phyloP scores from a whole-genome alignment of 2,329 filamentous ascomycete genomes.

The Sclerotinia subarctica region DNA sequence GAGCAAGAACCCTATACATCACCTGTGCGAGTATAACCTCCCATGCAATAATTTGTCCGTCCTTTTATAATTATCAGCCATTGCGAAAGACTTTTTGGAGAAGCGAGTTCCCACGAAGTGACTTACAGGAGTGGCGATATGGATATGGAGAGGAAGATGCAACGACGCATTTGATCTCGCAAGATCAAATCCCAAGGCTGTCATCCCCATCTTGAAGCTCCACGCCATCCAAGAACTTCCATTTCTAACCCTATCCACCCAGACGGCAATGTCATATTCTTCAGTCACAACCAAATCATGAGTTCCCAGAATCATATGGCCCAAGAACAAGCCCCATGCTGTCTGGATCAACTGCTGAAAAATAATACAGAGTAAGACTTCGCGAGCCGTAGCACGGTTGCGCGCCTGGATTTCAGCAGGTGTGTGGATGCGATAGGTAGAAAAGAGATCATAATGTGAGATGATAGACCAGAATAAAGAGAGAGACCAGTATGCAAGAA shows the following conservation, averaged over 20 bases:
- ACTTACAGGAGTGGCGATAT: constrained; percentile 3
- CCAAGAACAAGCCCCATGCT: not conserved
- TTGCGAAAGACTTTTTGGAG: not conserved
- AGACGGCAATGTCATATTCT: constrained; percentile 9
- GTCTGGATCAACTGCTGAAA: not conserved
- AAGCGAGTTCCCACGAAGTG: not conserved
- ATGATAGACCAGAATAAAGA: not conserved
- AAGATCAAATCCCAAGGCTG: not conserved
- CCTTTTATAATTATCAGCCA: not conserved
- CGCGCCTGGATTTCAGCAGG: constrained; percentile 82
- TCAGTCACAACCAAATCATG: constrained; percentile 9
- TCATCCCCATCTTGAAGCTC: not conserved
- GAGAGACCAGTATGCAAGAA: constrained; percentile 7
- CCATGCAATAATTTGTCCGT: constrained; percentile 7
- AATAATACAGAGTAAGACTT: constrained; percentile 46
- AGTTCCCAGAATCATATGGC: constrained; percentile 3
- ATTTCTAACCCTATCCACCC: not conserved
- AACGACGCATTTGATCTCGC: not conserved
- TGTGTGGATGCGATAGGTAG: constrained; percentile 57
- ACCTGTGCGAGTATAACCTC: not conserved
- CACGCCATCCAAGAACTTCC: constrained; percentile 2
- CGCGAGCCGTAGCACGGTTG: constrained; percentile 78
- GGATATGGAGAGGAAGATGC: constrained; percentile 3
- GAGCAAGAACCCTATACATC: constrained; percentile 64
- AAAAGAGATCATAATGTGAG: constrained; percentile 12